Conservation (phyloP, 257 asterid species). For the Galeopsis tetrahit region DNA sequence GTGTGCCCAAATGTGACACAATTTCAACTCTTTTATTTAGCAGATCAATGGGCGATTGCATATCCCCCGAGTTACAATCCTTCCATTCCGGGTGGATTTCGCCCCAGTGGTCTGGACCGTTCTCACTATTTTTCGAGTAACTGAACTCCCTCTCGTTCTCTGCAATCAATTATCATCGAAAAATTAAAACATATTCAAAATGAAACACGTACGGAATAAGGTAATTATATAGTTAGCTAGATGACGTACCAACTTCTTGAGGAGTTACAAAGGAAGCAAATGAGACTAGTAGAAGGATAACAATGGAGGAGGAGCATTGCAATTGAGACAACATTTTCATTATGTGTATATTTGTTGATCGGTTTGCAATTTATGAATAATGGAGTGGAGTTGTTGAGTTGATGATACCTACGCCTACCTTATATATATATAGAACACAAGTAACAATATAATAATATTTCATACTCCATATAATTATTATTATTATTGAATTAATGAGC, state of each 20-base stretch:
- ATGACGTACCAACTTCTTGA: constrained; percentile 53
- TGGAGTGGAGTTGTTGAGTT: constrained; percentile 16
- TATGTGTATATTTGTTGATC: too few species aligned
- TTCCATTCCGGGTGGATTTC: constrained; percentile 67
- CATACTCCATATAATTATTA: too few species aligned
- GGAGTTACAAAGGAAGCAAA: constrained; percentile 38
- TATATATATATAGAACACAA: neutral
- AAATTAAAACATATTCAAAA: neutral
- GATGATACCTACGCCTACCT: neutral
- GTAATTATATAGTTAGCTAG: too few species aligned
- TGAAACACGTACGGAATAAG: neutral
- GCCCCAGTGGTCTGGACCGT: constrained; percentile 82
- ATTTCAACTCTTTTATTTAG: constrained; percentile 55
- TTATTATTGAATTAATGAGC: neutral
- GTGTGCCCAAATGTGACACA: constrained; percentile 53
- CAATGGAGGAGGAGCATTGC: neutral
- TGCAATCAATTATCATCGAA: constrained; percentile 30
- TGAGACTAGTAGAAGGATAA: constrained; percentile 31
- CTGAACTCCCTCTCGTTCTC: constrained; percentile 78
- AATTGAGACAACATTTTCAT: neutral
- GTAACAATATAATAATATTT: neutral
- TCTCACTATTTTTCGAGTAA: constrained; percentile 47
- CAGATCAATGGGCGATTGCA: constrained; percentile 85
- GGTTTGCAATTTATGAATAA: neutral
- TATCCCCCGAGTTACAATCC: constrained; percentile 51